phyloP scores from a whole-genome alignment of 306 rosid species.

The Cucurbita argyrosperma region DNA sequence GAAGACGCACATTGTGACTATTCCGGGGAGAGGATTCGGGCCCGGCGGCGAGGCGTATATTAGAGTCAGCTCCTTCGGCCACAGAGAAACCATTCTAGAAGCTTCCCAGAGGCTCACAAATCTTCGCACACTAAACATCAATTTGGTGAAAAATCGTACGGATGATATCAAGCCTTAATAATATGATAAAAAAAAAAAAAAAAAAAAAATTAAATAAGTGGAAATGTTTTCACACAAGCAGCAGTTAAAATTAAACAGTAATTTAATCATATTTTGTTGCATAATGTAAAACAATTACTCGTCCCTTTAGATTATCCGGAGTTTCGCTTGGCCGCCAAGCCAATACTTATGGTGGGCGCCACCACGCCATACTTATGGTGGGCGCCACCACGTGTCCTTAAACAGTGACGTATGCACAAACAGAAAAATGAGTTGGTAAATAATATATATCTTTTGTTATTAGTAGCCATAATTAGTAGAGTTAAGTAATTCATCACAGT shows the following conservation, averaged over 20 bases:
- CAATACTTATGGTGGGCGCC: too few species aligned
- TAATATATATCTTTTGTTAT: too few species aligned
- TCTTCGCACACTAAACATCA: neutral
- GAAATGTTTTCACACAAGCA: neutral
- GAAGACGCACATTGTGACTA: conserved; percentile 42
- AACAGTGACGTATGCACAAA: too few species aligned
- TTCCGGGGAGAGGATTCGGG: conserved; percentile 62
- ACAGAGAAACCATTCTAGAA: conserved; percentile 29
- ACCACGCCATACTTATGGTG: too few species aligned
- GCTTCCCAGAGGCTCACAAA: conserved; percentile 28
- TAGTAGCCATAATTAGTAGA: too few species aligned
- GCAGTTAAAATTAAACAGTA: neutral
- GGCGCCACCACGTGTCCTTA: too few species aligned
- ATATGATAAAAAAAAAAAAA: neutral
- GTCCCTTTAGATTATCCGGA: too few species aligned
- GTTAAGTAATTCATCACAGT: too few species aligned
- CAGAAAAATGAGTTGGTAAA: too few species aligned
- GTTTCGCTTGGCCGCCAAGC: too few species aligned
- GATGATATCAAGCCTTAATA: neutral
- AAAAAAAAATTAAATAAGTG: neutral
- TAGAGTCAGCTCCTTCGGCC: conserved; percentile 48
- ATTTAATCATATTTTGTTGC: too few species aligned
- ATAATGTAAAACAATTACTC: too few species aligned
- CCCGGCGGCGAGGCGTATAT: conserved; percentile 51
- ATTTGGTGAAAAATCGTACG: neutral